A percentile compares a stretch with the other conserved stretches of the same genome.
phyloP scores from a whole-genome alignment of 768 basidiomycete genomes.

The Mycena leptocephala region DNA sequence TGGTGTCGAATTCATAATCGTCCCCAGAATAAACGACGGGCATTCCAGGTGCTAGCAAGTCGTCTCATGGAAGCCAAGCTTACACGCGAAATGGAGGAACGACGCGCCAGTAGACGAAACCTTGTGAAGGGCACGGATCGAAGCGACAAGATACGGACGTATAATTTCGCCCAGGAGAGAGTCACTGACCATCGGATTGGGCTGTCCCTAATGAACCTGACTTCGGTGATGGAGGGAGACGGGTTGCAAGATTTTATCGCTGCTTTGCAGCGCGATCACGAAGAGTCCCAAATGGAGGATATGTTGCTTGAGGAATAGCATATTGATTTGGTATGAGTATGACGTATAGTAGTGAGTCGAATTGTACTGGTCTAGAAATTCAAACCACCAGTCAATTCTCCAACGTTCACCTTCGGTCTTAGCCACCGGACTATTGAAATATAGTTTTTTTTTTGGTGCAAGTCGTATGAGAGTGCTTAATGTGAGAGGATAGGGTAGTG shows the following conservation, averaged over 20 bases:
- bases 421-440: too few relatives aligned
- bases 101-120: constrained; percentile 77
- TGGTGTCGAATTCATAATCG: not conserved
- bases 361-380: too few relatives aligned
- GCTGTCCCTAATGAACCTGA: constrained; percentile 79
- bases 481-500: too few relatives aligned
- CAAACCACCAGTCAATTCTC: too few relatives aligned
- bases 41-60: constrained; percentile 91
- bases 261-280: constrained; percentile 70
- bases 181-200: constrained; percentile 95
- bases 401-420: too few relatives aligned
- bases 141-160: constrained; percentile 96
- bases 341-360: too few relatives aligned
- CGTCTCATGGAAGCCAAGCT: constrained; percentile 90
- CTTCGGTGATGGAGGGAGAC: constrained; percentile 77
- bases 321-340: too few relatives aligned
- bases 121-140: constrained; percentile 89
- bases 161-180: constrained; percentile 96
- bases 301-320: constrained; percentile 50
- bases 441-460: too few relatives aligned
- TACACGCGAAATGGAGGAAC: constrained; percentile 76
- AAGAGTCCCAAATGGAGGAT: constrained; percentile 71
- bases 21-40: constrained; percentile 89
- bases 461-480: too few relatives aligned
- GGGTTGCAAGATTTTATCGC: constrained; percentile 72